Evolutionary conservation across 495 filamentous ascomycete species (phyloP), one percentile per base, ranked within the genome.

Genomic region (Neurospora africana): DNA sequence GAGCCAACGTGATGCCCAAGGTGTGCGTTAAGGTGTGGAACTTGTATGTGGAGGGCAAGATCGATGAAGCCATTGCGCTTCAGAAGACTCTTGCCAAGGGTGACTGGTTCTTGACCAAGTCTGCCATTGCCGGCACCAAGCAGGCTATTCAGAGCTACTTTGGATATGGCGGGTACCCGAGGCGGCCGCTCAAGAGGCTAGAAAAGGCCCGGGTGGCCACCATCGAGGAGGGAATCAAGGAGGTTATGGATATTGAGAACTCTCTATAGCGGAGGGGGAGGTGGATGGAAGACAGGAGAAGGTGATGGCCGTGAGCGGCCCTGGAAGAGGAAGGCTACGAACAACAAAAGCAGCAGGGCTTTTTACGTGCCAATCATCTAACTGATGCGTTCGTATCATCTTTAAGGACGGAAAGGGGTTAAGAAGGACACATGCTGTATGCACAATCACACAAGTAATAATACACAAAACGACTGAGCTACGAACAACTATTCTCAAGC

Each of bases 81-180:
- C 93, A 97, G 79, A 87, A 89, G 76, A 79, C 86, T 4, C 85
- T 97, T 70, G 89, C 89, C 70, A 88, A 86, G 78, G 91, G 90
- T 35, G 93, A 97, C 76, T 97, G 93, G 93, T 89, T 93, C 43
- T 83, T 96, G 39, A 95, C 92, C 69, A 95, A 94, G 85, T 84
- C 91, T 7, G 91, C 92, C 47, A 93, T 96, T 75, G 91, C 93
- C 5, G 93, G 93, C 10, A 95, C 93, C 40, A 96, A 97, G 85
- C 85, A 86, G 75, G 93, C 92, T 27, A 91, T 97, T 73, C 90
- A 95, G 83, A 87, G 82, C 67, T 94, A 93, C 79, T 95, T 89
- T 78, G 93, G 93, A 43, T 97, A 96, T 78, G 93, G 93, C 37
- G 93, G 93, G 2, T 90, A 86, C 78, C 92, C 92, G 15, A 85